phyloP scores from a whole-genome alignment of 768 basidiomycete species.

The Favolaschia claudopus region DNA sequence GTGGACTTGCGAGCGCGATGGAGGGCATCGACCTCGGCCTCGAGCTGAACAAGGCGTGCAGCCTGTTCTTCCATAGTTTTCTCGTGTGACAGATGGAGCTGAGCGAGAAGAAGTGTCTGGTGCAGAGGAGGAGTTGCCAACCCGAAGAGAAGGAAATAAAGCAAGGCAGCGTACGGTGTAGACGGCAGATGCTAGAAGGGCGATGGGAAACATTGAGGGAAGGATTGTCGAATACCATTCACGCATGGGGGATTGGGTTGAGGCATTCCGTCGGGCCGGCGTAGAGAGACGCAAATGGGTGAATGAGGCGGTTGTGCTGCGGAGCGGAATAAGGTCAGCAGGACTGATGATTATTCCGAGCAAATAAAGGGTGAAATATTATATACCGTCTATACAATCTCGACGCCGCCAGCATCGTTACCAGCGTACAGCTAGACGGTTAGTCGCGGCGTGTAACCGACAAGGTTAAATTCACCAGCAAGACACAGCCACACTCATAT shows the following conservation, averaged over 20 bases:
- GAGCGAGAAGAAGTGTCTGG: constrained; percentile 73
- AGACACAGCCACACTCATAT: neutral
- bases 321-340: constrained; percentile 23
- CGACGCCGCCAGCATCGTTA: too few relatives aligned
- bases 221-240: constrained; percentile 73
- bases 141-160: constrained; percentile 1
- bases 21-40: constrained; percentile 62
- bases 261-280: constrained; percentile 11
- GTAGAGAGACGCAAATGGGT: neutral
- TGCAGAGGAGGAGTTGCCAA: constrained; percentile 1
- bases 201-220: constrained; percentile 82
- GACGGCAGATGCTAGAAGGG: constrained; percentile 79
- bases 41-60: constrained; percentile 58
- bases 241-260: constrained; percentile 57
- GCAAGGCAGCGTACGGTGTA: constrained; percentile 62
- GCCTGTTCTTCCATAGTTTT: constrained; percentile 72
- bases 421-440: neutral
- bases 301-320: neutral
- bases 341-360: neutral
- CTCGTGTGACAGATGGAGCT: constrained; percentile 71
- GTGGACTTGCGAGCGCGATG: constrained; percentile 14
- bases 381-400: too few relatives aligned
- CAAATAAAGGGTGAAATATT: neutral
- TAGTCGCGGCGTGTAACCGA: neutral
- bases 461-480: neutral